Conservation (phyloP, 306 rosid genomes). For the Quercus engelmannii region DNA sequence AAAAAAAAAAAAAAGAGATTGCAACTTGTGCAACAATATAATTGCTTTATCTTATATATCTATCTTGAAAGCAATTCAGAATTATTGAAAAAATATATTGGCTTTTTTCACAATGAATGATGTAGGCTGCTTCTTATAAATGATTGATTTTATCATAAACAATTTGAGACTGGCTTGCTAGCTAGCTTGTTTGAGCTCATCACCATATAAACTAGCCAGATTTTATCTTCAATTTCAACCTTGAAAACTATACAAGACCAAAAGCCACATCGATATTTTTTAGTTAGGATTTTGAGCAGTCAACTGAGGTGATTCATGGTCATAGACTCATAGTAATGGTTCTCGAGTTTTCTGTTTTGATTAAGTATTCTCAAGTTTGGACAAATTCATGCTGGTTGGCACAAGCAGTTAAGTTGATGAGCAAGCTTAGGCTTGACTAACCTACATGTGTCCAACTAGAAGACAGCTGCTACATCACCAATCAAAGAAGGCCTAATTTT, state of each 20-base stretch:
- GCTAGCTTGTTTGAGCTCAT: background rate
- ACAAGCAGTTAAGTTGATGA: background rate
- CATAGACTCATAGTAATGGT: background rate
- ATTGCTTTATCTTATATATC: no score
- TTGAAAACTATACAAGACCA: background rate
- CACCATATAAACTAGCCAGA: background rate
- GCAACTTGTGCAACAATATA: no score
- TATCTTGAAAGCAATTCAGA: no score
- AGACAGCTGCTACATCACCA: background rate
- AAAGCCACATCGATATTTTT: background rate
- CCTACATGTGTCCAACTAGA: no score
- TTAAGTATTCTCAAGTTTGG: no score
- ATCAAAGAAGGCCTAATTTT: background rate
- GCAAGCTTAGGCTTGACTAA: background rate
- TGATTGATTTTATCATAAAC: no score
- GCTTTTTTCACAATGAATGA: no score
- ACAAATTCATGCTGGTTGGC: background rate
- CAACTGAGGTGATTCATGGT: background rate
- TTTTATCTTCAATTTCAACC: background rate
- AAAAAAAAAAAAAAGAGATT: no score
- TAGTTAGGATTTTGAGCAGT: background rate
- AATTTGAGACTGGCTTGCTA: no score
- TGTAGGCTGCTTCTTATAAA: no score
- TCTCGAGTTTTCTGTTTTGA: background rate
- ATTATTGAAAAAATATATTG: no score